Percentiles rank a stretch among this genome's conserved stretches.
These are phyloP conservation scores for Erigeron philadelphicus DNA, from an alignment of 140 eudicot genomes.

Conservation along the genomic window DNA sequence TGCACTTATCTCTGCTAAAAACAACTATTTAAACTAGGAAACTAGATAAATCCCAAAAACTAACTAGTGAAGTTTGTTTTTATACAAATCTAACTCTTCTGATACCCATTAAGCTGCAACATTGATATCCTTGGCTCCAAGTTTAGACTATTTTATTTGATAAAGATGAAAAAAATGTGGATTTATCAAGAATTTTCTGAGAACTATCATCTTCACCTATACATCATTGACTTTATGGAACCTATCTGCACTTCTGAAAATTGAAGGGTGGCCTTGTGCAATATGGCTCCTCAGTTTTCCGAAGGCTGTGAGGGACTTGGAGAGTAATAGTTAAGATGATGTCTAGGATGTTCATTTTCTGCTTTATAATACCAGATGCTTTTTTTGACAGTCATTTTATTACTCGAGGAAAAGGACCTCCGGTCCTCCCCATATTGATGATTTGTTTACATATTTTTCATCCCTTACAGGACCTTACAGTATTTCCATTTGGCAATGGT, in stretches of 20 bases:
- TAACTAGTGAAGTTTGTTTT: not conserved
- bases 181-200: no score
- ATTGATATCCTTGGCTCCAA: no score
- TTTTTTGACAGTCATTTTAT: slow-evolving; percentile 3
- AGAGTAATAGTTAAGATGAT: slow-evolving; percentile 7
- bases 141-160: no score
- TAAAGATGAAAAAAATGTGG: no score
- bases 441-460: slow-evolving; percentile 12
- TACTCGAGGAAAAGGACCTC: slow-evolving; percentile 3
- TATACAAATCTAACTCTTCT: no score
- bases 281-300: not conserved
- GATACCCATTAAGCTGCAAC: no score
- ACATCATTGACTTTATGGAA: no score
- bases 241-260: no score
- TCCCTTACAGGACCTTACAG: slow-evolving; percentile 52
- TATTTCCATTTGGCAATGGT: slow-evolving; percentile 65
- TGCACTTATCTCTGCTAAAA: no score
- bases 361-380: not conserved
- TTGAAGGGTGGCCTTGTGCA: no score
- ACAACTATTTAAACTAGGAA: not conserved
- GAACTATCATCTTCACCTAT: no score
- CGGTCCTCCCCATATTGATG: slow-evolving; percentile 12
- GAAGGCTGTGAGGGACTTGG: slow-evolving; percentile 1
- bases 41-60: not conserved
- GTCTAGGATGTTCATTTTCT: not conserved